Evolutionary conservation across 306 rosid species (phyloP).

Genomic region (Dryas octopetala): DNA sequence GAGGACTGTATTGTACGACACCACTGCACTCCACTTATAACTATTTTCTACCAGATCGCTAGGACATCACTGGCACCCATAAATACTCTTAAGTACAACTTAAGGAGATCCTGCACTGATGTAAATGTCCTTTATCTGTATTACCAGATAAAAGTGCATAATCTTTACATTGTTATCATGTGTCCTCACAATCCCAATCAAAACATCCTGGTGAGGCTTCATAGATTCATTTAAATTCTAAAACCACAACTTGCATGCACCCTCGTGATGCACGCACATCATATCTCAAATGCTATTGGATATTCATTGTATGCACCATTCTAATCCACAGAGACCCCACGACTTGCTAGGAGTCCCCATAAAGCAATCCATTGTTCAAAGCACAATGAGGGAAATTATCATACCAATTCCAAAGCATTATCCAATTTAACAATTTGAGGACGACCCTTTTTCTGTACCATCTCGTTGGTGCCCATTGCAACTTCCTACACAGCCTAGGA

Average conservation of each 20-base stretch:
- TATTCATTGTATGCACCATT: background rate
- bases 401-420: constrained; percentile 74
- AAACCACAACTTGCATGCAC: background rate
- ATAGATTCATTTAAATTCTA: background rate
- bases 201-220: background rate
- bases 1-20: background rate
- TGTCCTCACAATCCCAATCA: background rate
- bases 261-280: background rate
- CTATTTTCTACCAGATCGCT: background rate
- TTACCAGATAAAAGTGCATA: background rate
- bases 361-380: background rate
- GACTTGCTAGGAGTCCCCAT: background rate
- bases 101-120: background rate
- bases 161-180: background rate
- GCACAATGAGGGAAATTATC: background rate
- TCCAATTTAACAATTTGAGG: constrained; percentile 64
- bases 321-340: background rate
- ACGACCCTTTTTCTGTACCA: constrained; percentile 37
- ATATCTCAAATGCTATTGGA: background rate
- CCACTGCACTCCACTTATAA: background rate
- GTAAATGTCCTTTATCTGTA: background rate
- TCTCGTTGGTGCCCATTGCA: constrained; percentile 44
- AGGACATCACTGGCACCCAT: background rate
- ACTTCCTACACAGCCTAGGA: constrained; percentile 26
- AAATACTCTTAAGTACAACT: background rate